Evolutionary conservation across 306 rosid species (phyloP).

Genomic region (Nissolia schottii): DNA sequence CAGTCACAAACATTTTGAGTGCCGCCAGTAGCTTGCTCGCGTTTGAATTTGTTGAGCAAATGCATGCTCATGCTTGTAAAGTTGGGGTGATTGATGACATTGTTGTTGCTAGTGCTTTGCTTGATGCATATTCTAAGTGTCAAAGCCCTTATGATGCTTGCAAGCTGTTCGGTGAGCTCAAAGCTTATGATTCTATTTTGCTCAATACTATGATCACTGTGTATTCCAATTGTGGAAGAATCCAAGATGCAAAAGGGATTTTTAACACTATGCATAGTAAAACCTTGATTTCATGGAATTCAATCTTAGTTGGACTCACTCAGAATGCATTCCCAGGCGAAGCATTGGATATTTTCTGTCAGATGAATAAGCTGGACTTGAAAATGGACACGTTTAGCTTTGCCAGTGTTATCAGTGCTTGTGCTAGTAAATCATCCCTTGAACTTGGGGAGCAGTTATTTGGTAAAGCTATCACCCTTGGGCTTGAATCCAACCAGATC

Average conservation of each 20-base stretch:
- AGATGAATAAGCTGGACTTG: constrained; percentile 52
- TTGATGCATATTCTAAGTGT: constrained; percentile 76
- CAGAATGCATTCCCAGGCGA: constrained; percentile 64
- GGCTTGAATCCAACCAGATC: constrained; percentile 57
- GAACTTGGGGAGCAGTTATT: constrained; percentile 70
- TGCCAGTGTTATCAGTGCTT: constrained; percentile 64
- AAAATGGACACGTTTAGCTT: constrained; percentile 67
- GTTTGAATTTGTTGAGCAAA: constrained; percentile 41
- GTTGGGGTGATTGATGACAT: constrained; percentile 48
- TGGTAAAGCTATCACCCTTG: constrained; percentile 48
- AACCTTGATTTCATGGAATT: constrained; percentile 81
- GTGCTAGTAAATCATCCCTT: constrained; percentile 59
- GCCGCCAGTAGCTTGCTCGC: constrained; percentile 43
- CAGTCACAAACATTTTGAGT: constrained; percentile 56
- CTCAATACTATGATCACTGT: constrained; percentile 72
- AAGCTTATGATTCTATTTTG: constrained; percentile 53
- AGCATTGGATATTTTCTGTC: constrained; percentile 51
- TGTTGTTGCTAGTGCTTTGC: constrained; percentile 56
- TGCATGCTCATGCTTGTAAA: constrained; percentile 58
- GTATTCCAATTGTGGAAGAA: constrained; percentile 63
- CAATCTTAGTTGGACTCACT: constrained; percentile 60
- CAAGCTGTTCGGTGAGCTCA: constrained; percentile 61
- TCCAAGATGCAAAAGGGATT: constrained; percentile 63
- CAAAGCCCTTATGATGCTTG: constrained; percentile 60
- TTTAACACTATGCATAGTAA: constrained; percentile 50